These are phyloP conservation scores for Agrocybe chaxingu DNA, from an alignment of 768 basidiomycete genomes.

Conservation along the genomic window DNA sequence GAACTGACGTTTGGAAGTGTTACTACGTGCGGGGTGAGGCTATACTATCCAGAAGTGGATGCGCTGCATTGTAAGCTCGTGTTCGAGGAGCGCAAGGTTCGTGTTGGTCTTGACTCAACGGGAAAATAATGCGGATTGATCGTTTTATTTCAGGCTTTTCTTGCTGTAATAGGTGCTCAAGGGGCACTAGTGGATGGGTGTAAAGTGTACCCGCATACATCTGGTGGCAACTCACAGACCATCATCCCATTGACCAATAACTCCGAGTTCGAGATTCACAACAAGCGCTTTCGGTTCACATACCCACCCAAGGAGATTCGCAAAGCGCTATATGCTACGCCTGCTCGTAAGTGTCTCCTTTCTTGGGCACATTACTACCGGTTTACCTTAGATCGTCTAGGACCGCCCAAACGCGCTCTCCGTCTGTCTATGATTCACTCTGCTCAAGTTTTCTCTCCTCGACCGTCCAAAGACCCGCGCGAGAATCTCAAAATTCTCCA, in stretches of 20 bases:
- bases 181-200: constrained; percentile 65
- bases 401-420: constrained; percentile 41
- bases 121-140: background rate
- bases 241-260: constrained; percentile 66
- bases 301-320: constrained; percentile 77
- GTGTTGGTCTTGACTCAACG: constrained; percentile 6
- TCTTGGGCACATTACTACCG: background rate
- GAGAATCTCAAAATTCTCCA: constrained; percentile 65
- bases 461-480: constrained; percentile 53
- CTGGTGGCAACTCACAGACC: constrained; percentile 28
- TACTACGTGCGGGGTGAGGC: constrained; percentile 57
- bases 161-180: constrained; percentile 55
- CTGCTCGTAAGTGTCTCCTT: constrained; percentile 35
- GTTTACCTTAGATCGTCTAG: constrained; percentile 13
- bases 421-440: constrained; percentile 76
- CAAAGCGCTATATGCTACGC: constrained; percentile 46
- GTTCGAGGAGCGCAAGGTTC: constrained; percentile 64
- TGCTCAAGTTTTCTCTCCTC: constrained; percentile 70
- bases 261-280: constrained; percentile 64
- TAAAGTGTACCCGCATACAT: constrained; percentile 45
- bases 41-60: constrained; percentile 66
- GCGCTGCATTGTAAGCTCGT: constrained; percentile 64
- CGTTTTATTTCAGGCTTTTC: constrained; percentile 49
- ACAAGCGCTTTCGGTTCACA: constrained; percentile 66
- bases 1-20: constrained; percentile 69